Conservation (phyloP, 768 basidiomycete genomes). For the Naganishia vaughanmartiniae region DNA sequence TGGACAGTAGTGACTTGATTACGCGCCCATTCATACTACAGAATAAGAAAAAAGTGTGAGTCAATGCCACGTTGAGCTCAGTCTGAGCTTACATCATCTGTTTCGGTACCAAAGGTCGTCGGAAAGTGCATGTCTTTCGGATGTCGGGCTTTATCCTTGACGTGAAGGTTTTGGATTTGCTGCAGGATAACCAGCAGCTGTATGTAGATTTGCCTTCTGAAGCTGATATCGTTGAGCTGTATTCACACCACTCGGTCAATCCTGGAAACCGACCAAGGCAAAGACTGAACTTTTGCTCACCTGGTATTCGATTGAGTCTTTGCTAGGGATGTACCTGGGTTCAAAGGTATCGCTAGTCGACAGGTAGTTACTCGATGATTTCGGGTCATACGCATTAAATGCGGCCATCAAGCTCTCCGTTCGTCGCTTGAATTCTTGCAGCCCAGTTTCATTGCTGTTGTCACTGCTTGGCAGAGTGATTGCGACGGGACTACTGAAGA, state of each 20-base stretch:
- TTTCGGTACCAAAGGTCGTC: constrained; percentile 14
- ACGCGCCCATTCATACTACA: constrained; percentile 30
- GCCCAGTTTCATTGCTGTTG: background rate
- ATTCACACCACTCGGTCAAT: background rate
- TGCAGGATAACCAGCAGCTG: constrained; percentile 27
- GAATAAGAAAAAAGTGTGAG: background rate
- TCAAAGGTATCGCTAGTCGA: background rate
- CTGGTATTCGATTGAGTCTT: constrained; percentile 6
- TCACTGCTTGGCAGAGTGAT: background rate
- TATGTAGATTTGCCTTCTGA: constrained; percentile 18
- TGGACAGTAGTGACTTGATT: constrained; percentile 21
- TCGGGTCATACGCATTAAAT: background rate
- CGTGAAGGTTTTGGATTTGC: constrained; percentile 20
- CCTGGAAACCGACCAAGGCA: too few species aligned
- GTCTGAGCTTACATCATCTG: constrained; percentile 26
- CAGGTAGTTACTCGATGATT: too few species aligned
- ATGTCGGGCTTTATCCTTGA: constrained; percentile 28
- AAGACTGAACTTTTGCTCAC: background rate
- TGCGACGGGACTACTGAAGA: constrained; percentile 4
- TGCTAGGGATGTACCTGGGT: constrained; percentile 17
- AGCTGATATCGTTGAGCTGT: constrained; percentile 19
- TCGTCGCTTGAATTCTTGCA: constrained; percentile 6
- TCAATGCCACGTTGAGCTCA: background rate
- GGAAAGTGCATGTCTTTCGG: constrained; percentile 28
- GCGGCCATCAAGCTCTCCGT: background rate